Evolutionary conservation across 352 stramenopile species (phyloP), one percentile per base, ranked within the genome.

Genomic region (Phytophthora kernoviae): DNA sequence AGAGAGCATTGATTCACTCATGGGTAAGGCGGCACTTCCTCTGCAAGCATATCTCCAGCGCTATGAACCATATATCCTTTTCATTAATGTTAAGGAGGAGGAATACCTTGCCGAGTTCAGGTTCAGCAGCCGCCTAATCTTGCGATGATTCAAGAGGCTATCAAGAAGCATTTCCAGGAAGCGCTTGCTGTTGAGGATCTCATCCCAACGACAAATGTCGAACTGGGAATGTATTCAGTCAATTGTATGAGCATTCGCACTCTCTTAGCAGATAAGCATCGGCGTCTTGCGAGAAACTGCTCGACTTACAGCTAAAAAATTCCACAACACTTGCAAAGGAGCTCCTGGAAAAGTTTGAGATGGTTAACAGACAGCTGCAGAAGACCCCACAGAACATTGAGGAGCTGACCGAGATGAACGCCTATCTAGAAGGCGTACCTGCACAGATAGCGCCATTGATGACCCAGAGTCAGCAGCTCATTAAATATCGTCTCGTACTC

Each of bases 351-450:
- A 93, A 94, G 39, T 93, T 90, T 44, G 88, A 96, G 33, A 70
- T 79, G 22, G 91, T 96, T 44, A 91, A 94, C 36, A 72, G 84
- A 5, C 85, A 93, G 55, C 73, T 96, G 18, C 87, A 90, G 54
- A 93, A 90, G 60, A 81, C 91, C 7, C 89, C 91, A 11, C 80
- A 92, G 43, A 96, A 97, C 62, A 97, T 98, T 46, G 93, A 98
- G 58, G 84, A 97, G 58, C 68, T 98, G 21, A 94, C 84, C 0
- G 90, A 97, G 34, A 87, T 97, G 79, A 88, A 77, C 40, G 62
- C 81, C 7, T 97, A 95, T 49, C 73, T 96, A 26, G 88, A 94
- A 47, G 78, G 74, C 24, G 84, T 96, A 1, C 66, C 75, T 0
- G 44, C 67, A 3, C 84, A 93, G 43, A 64, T 94, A 12, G 70